phyloP scores from a whole-genome alignment of 306 rosid genomes.

The Trifolium fragiferum region DNA sequence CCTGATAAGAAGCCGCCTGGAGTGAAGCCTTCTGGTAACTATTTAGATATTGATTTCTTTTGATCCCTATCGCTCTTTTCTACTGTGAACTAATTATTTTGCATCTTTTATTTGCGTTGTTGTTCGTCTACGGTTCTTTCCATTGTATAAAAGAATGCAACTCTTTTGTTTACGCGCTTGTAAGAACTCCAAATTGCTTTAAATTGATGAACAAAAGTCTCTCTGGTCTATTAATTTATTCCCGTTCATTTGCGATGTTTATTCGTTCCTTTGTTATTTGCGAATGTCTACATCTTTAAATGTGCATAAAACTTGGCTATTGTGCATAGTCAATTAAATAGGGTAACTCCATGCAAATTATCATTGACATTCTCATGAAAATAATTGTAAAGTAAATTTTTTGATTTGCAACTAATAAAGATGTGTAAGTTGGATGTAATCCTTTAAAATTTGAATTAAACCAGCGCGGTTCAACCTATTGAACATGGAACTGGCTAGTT shows the following conservation, averaged over 20 bases:
- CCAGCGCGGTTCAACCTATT: neutral
- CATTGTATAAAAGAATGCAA: constrained; percentile 55
- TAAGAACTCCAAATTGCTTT: constrained; percentile 43
- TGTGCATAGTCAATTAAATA: neutral
- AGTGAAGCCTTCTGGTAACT: constrained; percentile 88
- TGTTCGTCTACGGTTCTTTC: constrained; percentile 54
- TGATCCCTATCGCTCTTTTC: constrained; percentile 51
- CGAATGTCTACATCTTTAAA: neutral
- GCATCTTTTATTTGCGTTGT: constrained; percentile 51
- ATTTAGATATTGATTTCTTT: constrained; percentile 96
- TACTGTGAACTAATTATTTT: constrained; percentile 41
- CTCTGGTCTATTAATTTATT: constrained; percentile 25
- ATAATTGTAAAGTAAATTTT: neutral
- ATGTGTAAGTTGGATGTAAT: too few species aligned
- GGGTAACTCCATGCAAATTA: neutral
- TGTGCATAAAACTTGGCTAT: neutral
- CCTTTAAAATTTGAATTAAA: neutral
- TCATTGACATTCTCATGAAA: neutral
- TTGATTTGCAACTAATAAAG: neutral
- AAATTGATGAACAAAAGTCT: constrained; percentile 37
- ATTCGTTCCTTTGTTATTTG: neutral
- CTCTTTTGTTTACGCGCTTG: constrained; percentile 43
- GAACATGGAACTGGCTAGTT: neutral
- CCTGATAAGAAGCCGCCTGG: constrained; percentile 63
- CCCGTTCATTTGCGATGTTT: neutral